phyloP scores from a whole-genome alignment of 208 protist genomes.

The Leishmania guyanensis region DNA sequence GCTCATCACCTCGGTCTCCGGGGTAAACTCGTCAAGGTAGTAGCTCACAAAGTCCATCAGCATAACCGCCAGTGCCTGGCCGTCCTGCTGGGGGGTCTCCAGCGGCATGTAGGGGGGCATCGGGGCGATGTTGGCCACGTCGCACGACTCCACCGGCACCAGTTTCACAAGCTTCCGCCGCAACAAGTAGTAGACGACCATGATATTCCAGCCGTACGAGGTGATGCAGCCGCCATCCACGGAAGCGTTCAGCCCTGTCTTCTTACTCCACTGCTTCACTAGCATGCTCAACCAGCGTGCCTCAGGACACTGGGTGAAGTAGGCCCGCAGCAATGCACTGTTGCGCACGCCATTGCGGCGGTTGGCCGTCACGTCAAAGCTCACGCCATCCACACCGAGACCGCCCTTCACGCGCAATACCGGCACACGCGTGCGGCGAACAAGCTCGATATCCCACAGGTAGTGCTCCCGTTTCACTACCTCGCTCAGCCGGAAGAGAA shows the following conservation, averaged over 20 bases:
- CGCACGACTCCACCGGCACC: conserved; percentile 49
- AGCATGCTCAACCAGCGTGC: conserved; percentile 76
- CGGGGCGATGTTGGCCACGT: conserved; percentile 46
- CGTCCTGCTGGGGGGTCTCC: conserved; percentile 15
- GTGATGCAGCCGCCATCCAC: conserved; percentile 77
- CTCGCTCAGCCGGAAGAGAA: conserved; percentile 42
- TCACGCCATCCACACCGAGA: conserved; percentile 22
- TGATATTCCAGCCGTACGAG: conserved; percentile 91
- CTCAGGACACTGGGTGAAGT: conserved; percentile 67
- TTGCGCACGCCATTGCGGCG: conserved; percentile 89
- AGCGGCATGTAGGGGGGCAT: conserved; percentile 35
- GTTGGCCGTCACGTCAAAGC: conserved; percentile 83
- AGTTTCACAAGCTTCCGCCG: conserved; percentile 56
- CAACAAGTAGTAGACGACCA: conserved; percentile 86
- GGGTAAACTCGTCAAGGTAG: conserved; percentile 78
- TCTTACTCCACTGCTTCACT: conserved; percentile 90
- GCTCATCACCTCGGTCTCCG: conserved; percentile 64
- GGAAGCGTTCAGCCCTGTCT: conserved; percentile 66
- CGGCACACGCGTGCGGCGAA: conserved; percentile 84
- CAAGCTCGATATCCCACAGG: conserved; percentile 66
- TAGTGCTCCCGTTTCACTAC: conserved; percentile 36
- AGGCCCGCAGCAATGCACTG: conserved; percentile 72
- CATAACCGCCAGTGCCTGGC: conserved; percentile 60
- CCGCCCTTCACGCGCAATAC: conserved; percentile 65
- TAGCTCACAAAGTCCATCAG: conserved; percentile 78